Conservation (phyloP, 768 basidiomycete species). For the Boletellus emodensis region DNA sequence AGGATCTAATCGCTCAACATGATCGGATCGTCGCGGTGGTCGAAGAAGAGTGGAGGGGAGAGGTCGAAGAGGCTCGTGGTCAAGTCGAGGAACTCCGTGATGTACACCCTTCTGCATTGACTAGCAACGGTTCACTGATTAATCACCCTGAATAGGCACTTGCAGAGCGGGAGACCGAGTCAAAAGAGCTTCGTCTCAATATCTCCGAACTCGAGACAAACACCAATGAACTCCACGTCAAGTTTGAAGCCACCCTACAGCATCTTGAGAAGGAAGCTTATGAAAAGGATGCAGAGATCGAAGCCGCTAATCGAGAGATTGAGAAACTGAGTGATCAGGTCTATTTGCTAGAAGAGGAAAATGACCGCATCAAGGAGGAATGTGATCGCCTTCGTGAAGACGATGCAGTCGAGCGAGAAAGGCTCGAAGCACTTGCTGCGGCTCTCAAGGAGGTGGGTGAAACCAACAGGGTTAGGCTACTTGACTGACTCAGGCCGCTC, state of each 20-base stretch:
- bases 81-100: conserved; percentile 80
- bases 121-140: neutral
- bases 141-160: conserved; percentile 46
- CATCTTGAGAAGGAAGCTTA: conserved; percentile 77
- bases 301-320: conserved; percentile 69
- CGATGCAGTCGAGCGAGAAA: conserved; percentile 64
- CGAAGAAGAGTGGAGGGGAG: conserved; percentile 84
- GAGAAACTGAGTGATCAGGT: conserved; percentile 78
- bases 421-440: conserved; percentile 58
- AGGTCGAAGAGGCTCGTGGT: conserved; percentile 74
- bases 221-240: conserved; percentile 63
- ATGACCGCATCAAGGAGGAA: conserved; percentile 73
- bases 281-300: conserved; percentile 76
- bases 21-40: conserved; percentile 67
- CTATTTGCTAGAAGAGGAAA: conserved; percentile 83
- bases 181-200: conserved; percentile 66
- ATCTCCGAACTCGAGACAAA: conserved; percentile 74
- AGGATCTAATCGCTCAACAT: conserved; percentile 73
- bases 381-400: conserved; percentile 65
- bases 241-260: conserved; percentile 70
- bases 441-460: conserved; percentile 75
- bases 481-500: conserved; percentile 2
- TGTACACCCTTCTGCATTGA: conserved; percentile 36
- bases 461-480: neutral
- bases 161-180: conserved; percentile 76